Evolutionary conservation across 2,329 filamentous ascomycete genomes (phyloP).

Genomic region (Parastagonospora nodorum): DNA sequence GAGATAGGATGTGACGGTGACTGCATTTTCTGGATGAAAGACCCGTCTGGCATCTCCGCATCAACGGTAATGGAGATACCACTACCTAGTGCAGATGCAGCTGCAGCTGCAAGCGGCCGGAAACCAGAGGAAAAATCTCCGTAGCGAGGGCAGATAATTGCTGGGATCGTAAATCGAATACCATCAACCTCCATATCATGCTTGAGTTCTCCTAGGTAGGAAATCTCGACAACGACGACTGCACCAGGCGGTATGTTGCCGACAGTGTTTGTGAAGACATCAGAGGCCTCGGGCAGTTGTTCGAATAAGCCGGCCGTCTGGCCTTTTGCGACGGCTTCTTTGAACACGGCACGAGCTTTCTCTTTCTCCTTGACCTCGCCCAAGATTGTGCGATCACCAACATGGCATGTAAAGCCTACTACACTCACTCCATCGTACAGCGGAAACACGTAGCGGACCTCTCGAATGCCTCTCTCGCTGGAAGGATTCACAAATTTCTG

Average conservation of each 20-base stretch:
- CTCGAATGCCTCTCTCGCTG: constrained; percentile 49
- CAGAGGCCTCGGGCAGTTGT: constrained; percentile 62
- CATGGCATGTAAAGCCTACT: constrained; percentile 67
- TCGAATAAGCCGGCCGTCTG: constrained; percentile 70
- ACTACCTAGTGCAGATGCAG: constrained; percentile 18
- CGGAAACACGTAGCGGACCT: constrained; percentile 71
- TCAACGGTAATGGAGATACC: constrained; percentile 64
- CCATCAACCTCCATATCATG: constrained; percentile 72
- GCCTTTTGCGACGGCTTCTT: constrained; percentile 62
- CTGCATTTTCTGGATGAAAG: constrained; percentile 64
- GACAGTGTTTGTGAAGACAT: constrained; percentile 71
- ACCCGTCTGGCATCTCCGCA: constrained; percentile 61
- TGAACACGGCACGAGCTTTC: constrained; percentile 64
- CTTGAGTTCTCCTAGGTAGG: constrained; percentile 72
- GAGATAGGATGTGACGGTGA: constrained; percentile 72
- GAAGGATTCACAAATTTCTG: constrained; percentile 68
- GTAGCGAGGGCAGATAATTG: constrained; percentile 69
- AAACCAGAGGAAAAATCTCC: constrained; percentile 52
- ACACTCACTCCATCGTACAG: constrained; percentile 75
- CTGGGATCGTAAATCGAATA: constrained; percentile 71
- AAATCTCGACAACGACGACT: constrained; percentile 64
- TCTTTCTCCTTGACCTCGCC: constrained; percentile 71
- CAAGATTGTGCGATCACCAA: constrained; percentile 64
- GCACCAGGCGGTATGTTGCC: constrained; percentile 68
- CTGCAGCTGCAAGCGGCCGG: constrained; percentile 21